Evolutionary conservation across 225 moss, liverwort and hornwort species (phyloP), one percentile per base, ranked within the genome.

Genomic region (Climacium dendroides): DNA sequence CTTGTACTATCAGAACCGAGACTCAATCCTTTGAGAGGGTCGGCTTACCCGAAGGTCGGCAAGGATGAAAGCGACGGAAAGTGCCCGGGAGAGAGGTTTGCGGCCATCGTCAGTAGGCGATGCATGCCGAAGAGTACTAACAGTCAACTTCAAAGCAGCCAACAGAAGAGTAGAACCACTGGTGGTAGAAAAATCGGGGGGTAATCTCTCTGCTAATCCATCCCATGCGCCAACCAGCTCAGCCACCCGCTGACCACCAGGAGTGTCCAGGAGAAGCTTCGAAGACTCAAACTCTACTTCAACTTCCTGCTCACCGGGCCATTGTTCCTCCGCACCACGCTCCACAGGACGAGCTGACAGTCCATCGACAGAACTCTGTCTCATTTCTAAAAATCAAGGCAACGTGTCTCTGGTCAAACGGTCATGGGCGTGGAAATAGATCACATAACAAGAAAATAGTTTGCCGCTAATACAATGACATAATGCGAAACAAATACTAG

Each of bases 201-300:
- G 89, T 84, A 98, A 87, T 88, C 95, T 93, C 85, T 93, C 95
- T 63, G 96, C 95, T 85, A 98, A 87, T 63, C 94, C 94, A 87
- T 98, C 96, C 97, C 96, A 98, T 63, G 97, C 96, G 54, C 95
- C 96, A 76, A 98, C 95, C 59, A 98, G 91, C 91, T 98, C 96
- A 64, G 95, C 97, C 83, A 98, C 95, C 87, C 96, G 93, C 90
- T 92, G 95, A 82, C 97, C 93, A 74, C 97, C 96, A 80, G 94
- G 96, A 84, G 91, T 88, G 78, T 93, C 95, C 78, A 96, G 90
- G 15, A 96, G 90, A 75, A 87, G 87, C 88, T 92, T 93, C 28
- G 92, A 92, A 15, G 92, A 87, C 57, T 92, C 91, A 47, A 85
- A 82, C 48, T 86, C 93, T 54, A 82, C 74, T 62, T 90, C 90